Conservation (phyloP, 1,284 basidiomycete species). For the Athelia sp. region DNA sequence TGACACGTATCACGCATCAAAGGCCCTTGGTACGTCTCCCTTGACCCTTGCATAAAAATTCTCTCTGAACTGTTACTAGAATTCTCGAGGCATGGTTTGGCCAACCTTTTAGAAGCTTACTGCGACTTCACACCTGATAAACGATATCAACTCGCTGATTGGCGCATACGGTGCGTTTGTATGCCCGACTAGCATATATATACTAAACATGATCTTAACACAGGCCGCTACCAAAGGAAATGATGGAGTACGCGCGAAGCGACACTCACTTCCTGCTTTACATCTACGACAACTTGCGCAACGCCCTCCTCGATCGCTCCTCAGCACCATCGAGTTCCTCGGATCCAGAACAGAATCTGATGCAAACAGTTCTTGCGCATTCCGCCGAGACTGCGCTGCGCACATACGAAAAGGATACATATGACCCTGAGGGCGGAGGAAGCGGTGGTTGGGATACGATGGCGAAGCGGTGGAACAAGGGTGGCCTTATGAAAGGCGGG, state of each 20-base stretch:
- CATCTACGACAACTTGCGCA: conserved; percentile 91
- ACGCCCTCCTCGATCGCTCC: conserved; percentile 69
- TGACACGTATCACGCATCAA: conserved; percentile 95
- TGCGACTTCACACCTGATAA: conserved; percentile 94
- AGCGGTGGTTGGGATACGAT: conserved; percentile 72
- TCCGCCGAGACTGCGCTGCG: conserved; percentile 74
- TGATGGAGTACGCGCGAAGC: conserved; percentile 89
- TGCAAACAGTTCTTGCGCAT: conserved; percentile 57
- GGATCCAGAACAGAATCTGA: conserved; percentile 26
- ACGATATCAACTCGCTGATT: conserved; percentile 94
- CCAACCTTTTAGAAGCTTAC: conserved; percentile 84
- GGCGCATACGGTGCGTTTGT: conserved; percentile 76
- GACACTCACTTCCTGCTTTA: conserved; percentile 95
- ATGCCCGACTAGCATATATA: too few species aligned
- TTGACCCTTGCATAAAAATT: too few species aligned
- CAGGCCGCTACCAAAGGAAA: conserved; percentile 82
- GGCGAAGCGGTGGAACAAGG: conserved; percentile 78
- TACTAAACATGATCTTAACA: too few species aligned
- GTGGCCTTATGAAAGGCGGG: conserved; percentile 37
- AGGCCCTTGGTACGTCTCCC: conserved; percentile 62
- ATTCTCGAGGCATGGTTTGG: conserved; percentile 81
- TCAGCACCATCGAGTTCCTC: conserved; percentile 11
- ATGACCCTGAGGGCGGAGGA: conserved; percentile 69
- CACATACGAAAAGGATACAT: conserved; percentile 61
- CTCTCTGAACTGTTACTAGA: conserved; percentile 46